phyloP scores from a whole-genome alignment of 352 stramenopile genomes.

The Globisporangium paddicum region DNA sequence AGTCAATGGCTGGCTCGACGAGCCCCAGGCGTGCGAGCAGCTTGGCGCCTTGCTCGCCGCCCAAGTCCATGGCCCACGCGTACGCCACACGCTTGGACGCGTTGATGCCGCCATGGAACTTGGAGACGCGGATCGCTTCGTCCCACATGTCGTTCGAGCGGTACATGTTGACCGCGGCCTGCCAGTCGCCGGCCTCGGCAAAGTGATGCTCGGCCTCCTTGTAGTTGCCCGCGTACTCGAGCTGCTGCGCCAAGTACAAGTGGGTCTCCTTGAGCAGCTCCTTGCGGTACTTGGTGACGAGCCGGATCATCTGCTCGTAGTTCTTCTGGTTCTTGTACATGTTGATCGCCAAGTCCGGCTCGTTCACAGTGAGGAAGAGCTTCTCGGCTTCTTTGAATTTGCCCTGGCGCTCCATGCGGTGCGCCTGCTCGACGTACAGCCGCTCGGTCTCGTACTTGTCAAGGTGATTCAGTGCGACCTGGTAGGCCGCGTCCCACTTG shows the following conservation, averaged over 20 bases:
- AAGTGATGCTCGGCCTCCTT: slow-evolving; percentile 94
- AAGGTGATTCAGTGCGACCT: slow-evolving; percentile 90
- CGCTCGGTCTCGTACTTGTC: slow-evolving; percentile 90
- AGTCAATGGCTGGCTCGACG: slow-evolving; percentile 93
- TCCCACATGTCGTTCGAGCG: slow-evolving; percentile 93
- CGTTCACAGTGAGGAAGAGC: slow-evolving; percentile 91
- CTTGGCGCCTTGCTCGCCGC: slow-evolving; percentile 88
- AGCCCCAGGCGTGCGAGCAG: slow-evolving; percentile 89
- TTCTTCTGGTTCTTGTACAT: slow-evolving; percentile 97
- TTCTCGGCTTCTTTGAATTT: slow-evolving; percentile 94
- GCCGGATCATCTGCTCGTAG: slow-evolving; percentile 94
- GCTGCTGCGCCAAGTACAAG: slow-evolving; percentile 89
- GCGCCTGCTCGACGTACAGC: slow-evolving; percentile 92
- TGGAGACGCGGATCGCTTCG: slow-evolving; percentile 93
- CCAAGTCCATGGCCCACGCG: slow-evolving; percentile 90
- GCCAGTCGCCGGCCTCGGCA: slow-evolving; percentile 87
- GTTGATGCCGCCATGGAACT: slow-evolving; percentile 89
- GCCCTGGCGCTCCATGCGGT: slow-evolving; percentile 86
- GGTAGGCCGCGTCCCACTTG: slow-evolving; percentile 92
- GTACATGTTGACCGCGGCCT: slow-evolving; percentile 94
- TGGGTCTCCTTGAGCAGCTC: slow-evolving; percentile 93
- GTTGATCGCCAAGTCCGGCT: slow-evolving; percentile 92
- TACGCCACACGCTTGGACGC: slow-evolving; percentile 93
- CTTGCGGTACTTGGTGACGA: slow-evolving; percentile 92
- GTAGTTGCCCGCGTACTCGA: slow-evolving; percentile 92